Conservation (phyloP, 352 stramenopile species). For the Phytopythium oedochilum region DNA sequence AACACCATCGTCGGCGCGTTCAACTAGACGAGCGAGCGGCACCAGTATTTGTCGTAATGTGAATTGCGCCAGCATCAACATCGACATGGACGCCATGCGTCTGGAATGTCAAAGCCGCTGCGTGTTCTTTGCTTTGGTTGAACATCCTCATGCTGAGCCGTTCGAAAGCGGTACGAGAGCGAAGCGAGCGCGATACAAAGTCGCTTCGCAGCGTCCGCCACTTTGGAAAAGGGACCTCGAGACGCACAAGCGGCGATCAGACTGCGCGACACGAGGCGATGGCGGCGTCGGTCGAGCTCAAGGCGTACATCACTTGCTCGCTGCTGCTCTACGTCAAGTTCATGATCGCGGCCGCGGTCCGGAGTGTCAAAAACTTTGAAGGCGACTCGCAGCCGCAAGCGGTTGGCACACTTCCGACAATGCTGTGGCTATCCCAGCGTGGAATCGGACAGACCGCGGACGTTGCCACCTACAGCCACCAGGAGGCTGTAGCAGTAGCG, state of each 20-base stretch:
- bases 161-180: neutral
- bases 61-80: neutral
- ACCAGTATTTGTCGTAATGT: no score
- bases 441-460: neutral
- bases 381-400: slow-evolving; percentile 1
- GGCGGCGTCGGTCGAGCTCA: slow-evolving; percentile 5
- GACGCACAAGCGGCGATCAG: neutral
- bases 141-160: neutral
- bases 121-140: no score
- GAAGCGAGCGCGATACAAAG: neutral
- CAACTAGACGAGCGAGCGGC: slow-evolving; percentile 9
- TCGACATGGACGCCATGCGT: neutral
- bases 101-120: neutral
- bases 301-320: slow-evolving; percentile 3
- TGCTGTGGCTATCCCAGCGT: no score
- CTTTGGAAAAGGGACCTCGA: neutral
- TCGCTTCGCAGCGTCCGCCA: neutral
- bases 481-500: no score
- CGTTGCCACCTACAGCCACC: neutral
- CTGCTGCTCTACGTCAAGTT: slow-evolving; percentile 8
- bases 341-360: neutral
- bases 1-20: slow-evolving; percentile 38
- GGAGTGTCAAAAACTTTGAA: slow-evolving; percentile 5
- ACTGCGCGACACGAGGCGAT: neutral
- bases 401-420: neutral